Conservation (phyloP, 768 basidiomycete genomes). For the Tylopilus rubrobrunneus region DNA sequence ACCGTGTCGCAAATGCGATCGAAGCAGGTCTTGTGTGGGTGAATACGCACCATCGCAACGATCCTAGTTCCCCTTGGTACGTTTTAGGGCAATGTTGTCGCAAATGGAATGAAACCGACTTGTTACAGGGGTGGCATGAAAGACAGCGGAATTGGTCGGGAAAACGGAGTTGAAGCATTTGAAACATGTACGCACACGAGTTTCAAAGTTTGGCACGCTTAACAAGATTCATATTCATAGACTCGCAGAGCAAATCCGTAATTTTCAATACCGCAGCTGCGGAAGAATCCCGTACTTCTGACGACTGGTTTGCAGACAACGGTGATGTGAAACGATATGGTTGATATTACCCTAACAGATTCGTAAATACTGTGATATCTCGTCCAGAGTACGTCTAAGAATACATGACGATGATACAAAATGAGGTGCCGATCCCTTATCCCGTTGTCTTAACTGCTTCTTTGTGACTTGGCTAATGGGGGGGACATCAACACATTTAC, state of each 20-base stretch:
- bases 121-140: slow-evolving; percentile 82
- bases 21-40: slow-evolving; percentile 83
- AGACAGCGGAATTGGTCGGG: slow-evolving; percentile 81
- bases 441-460: slow-evolving; percentile 58
- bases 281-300: slow-evolving; percentile 52
- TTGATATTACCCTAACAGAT: slow-evolving; percentile 28
- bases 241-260: slow-evolving; percentile 81
- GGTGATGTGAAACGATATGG: slow-evolving; percentile 60
- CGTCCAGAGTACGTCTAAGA: not conserved
- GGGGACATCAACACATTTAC: not conserved
- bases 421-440: slow-evolving; percentile 6
- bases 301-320: slow-evolving; percentile 78
- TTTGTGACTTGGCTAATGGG: slow-evolving; percentile 39
- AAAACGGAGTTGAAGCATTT: slow-evolving; percentile 81
- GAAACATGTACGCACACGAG: slow-evolving; percentile 56
- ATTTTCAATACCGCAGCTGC: slow-evolving; percentile 68
- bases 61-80: slow-evolving; percentile 85
- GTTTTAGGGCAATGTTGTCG: not conserved
- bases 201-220: not conserved
- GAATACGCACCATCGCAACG: slow-evolving; percentile 86
- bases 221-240: slow-evolving; percentile 40
- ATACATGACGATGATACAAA: slow-evolving; percentile 16
- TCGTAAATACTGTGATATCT: not conserved
- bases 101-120: slow-evolving; percentile 2
- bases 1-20: slow-evolving; percentile 65